Base-by-base conservation (phyloP, 2,329 filamentous ascomycete species). In the Fusarium sp. region DNA sequence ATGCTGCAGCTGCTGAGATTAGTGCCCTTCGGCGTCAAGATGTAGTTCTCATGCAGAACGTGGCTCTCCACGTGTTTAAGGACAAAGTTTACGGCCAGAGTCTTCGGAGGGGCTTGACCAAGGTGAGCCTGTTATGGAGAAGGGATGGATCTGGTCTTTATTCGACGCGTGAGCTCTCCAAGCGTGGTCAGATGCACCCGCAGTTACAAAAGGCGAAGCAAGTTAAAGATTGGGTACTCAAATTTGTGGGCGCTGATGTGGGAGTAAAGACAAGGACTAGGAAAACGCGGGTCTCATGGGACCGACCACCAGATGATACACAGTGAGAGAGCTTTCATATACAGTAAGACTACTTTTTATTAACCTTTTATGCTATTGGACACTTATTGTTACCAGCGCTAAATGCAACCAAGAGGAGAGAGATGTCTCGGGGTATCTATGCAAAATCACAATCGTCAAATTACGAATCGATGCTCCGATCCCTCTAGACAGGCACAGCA, bases 1-100 rank as follows among this genome's bases (percentile, higher is more conserved):
- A 79, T 83, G 64, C 80, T 6, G 64, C 57, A 0, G 68, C 73
- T 12, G 77, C 78, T 33, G 71, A 76, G 5, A 74, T 87, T 13
- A 78, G 82, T 3, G 80, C 77, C 0, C 81, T 97, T 35, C 86
- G 90, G 48, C 83, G 89, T 1, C 91, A 92, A 74, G 94, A 98
- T 77, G 88, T 97, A 3, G 84, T 98, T 8, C 85, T 97, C 17
- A 78, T 97, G 64, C 90, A 91, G 61, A 94, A 95, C 74, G 90
- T 97, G 10, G 94, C 92, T 2, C 84, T 98, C 55, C 89, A 89
- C 56, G 89, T 89, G 7, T 98, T 95, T 78, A 87, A 87, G 55
- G 88, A 89, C 49, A 91, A 88, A 74, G 95, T 98, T 1, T 94
- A 96, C 75, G 95, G 95, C 0, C 92, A 97, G 79, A 96, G 92